Conservation (phyloP, 495 filamentous ascomycete species). For the Neurospora intermedia region DNA sequence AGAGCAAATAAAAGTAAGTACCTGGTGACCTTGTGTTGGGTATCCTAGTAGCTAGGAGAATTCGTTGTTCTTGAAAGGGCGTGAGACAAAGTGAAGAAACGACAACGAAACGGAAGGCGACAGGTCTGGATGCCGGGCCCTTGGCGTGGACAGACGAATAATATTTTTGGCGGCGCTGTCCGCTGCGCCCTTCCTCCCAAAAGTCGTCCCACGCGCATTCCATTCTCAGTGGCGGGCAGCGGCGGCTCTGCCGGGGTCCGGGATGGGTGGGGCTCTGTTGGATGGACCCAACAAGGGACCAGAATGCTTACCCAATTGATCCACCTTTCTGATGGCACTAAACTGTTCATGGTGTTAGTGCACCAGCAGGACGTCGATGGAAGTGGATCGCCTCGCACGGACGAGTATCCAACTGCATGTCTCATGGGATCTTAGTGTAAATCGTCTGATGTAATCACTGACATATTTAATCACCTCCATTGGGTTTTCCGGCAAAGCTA, state of each 20-base stretch:
- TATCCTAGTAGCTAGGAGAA: neutral
- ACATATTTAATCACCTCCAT: neutral
- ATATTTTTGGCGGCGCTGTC: neutral
- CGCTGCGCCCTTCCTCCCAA: neutral
- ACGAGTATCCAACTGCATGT: neutral
- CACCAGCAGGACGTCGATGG: neutral
- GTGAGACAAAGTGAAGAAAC: neutral
- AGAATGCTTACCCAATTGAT: neutral
- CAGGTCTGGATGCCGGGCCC: neutral
- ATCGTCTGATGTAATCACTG: neutral
- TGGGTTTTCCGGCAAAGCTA: neutral
- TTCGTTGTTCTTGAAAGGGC: neutral
- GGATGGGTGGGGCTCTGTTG: neutral
- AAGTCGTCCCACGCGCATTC: neutral
- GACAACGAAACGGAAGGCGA: neutral
- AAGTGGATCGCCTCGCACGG: neutral
- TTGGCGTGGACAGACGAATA: neutral
- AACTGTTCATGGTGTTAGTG: neutral
- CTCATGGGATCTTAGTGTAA: neutral
- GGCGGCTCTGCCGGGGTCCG: neutral
- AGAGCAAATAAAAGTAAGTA: neutral
- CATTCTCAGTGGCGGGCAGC: neutral
- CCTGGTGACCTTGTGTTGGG: neutral
- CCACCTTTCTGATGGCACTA: neutral
- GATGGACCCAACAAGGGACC: neutral